These are phyloP conservation scores for Fusarium bactridioides DNA, from an alignment of 2,329 filamentous ascomycete species.

Conservation along the genomic window DNA sequence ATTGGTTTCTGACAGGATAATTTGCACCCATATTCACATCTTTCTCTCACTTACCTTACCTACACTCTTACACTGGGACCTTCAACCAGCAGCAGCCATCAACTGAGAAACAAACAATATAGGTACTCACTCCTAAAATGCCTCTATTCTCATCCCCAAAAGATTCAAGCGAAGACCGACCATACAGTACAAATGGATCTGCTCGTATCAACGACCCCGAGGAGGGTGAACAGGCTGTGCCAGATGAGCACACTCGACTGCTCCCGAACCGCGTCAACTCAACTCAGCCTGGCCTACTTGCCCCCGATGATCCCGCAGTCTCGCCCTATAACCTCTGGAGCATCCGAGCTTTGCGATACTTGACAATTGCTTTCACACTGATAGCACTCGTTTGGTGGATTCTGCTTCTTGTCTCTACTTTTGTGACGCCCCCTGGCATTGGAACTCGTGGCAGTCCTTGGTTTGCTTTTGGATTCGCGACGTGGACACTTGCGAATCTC, in stretches of 20 bases:
- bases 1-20: neutral
- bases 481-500: conserved; percentile 78
- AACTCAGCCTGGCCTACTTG: conserved; percentile 45
- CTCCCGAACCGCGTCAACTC: conserved; percentile 72
- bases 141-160: conserved; percentile 46
- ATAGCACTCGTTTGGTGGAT: conserved; percentile 93
- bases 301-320: conserved; percentile 61
- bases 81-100: neutral
- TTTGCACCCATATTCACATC: neutral
- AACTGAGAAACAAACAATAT: neutral
- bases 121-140: conserved; percentile 31
- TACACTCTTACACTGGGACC: neutral
- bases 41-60: neutral
- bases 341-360: conserved; percentile 79
- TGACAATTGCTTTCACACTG: conserved; percentile 78
- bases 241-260: conserved; percentile 69
- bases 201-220: conserved; percentile 19
- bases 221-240: conserved; percentile 40
- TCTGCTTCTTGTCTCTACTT: conserved; percentile 84
- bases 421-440: conserved; percentile 88
- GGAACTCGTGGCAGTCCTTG: conserved; percentile 91
- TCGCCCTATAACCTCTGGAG: conserved; percentile 96
- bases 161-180: conserved; percentile 32
- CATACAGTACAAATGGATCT: conserved; percentile 19
- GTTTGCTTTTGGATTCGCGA: conserved; percentile 85